Percentiles rank a stretch among this genome's conserved stretches.
phyloP scores from a whole-genome alignment of 768 basidiomycete genomes.

The Mrakia frigida region DNA sequence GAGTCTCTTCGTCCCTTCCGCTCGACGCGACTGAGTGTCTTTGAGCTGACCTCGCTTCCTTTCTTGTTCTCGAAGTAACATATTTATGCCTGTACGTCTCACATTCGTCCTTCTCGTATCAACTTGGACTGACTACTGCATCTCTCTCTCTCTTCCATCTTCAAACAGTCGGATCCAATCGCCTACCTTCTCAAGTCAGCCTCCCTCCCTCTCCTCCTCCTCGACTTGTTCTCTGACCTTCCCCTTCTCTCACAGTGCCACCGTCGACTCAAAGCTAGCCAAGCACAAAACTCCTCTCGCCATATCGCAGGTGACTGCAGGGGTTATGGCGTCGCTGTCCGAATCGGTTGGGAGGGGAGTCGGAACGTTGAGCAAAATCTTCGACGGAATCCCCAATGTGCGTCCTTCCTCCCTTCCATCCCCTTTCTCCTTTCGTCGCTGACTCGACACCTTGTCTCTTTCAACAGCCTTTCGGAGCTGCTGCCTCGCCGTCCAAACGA shows the following conservation, averaged over 20 bases:
- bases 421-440: slow-evolving; percentile 39
- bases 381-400: slow-evolving; percentile 23
- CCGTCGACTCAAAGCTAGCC: slow-evolving; percentile 46
- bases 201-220: not conserved
- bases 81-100: slow-evolving; percentile 43
- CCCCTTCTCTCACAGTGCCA: slow-evolving; percentile 36
- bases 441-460: slow-evolving; percentile 34
- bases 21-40: not conserved
- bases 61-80: slow-evolving; percentile 38
- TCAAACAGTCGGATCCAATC: slow-evolving; percentile 45
- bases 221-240: not conserved
- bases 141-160: not conserved
- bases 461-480: slow-evolving; percentile 15
- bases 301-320: slow-evolving; percentile 43
- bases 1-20: not conserved
- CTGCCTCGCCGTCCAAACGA: slow-evolving; percentile 33
- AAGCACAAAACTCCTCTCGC: slow-evolving; percentile 38
- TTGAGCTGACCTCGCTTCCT: not conserved
- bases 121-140: not conserved
- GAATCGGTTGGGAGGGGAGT: slow-evolving; percentile 37
- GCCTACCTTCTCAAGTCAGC: slow-evolving; percentile 46
- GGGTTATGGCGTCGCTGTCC: slow-evolving; percentile 44
- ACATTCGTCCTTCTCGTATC: not conserved
- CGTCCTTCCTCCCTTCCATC: not conserved
- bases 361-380: slow-evolving; percentile 22